A percentile compares a stretch with the other conserved stretches of the same genome.
phyloP scores from a whole-genome alignment of 768 basidiomycete species.

The Lentinus tigrinus region DNA sequence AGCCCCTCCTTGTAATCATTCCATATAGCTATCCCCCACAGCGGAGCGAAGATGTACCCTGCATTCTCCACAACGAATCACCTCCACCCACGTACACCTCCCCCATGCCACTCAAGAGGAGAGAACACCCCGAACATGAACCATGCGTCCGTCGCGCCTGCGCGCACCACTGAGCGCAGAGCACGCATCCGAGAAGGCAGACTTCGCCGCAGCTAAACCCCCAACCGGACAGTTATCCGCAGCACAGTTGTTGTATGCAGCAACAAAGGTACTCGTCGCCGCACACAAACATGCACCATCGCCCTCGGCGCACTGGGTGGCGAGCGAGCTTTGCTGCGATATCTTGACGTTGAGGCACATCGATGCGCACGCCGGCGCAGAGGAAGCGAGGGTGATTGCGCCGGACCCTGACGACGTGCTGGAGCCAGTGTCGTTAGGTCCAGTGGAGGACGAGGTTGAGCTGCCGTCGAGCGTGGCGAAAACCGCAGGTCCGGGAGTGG shows the following conservation, averaged over 20 bases:
- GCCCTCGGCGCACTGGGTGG: background rate
- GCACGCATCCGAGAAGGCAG: background rate
- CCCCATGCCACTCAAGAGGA: background rate
- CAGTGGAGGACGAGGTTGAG: background rate
- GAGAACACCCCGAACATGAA: background rate
- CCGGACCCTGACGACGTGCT: background rate
- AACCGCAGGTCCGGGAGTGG: background rate
- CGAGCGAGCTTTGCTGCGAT: background rate
- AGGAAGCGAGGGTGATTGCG: background rate
- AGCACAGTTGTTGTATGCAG: background rate
- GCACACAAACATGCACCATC: background rate
- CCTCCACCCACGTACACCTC: background rate
- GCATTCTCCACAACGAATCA: too few species aligned
- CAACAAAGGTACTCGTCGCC: background rate
- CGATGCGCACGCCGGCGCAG: background rate
- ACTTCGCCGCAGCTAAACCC: background rate
- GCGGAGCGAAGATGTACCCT: too few species aligned
- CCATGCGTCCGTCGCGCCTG: background rate
- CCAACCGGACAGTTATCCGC: background rate
- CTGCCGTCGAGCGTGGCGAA: background rate
- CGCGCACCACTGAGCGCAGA: background rate
- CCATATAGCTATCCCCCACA: too few species aligned
- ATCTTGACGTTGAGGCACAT: background rate
- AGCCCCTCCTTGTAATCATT: too few species aligned
- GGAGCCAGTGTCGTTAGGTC: background rate